Conservation (phyloP, 495 filamentous ascomycete species). For the Podospora pseudoanserina region DNA sequence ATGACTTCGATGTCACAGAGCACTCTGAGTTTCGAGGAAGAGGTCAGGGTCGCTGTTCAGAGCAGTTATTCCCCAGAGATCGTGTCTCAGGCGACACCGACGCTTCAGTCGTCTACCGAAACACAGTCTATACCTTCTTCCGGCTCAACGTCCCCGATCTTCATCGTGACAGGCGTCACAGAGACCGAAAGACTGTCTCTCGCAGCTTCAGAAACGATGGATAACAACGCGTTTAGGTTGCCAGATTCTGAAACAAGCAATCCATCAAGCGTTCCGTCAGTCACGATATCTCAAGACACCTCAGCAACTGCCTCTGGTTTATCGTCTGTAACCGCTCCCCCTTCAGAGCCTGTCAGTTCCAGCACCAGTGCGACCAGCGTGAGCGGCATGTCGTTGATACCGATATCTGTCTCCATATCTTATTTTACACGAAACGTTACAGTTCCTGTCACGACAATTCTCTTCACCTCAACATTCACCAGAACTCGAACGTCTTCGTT, state of each 20-base stretch:
- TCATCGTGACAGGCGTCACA: neutral
- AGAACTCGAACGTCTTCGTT: conserved; percentile 2
- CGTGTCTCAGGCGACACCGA: neutral
- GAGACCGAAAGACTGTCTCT: neutral
- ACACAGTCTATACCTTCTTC: neutral
- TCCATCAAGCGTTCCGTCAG: neutral
- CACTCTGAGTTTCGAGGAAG: neutral
- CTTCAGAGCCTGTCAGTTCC: neutral
- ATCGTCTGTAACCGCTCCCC: neutral
- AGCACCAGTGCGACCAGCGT: neutral
- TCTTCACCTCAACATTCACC: conserved; percentile 12
- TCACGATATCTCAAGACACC: neutral
- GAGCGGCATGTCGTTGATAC: conserved; percentile 7
- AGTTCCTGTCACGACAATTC: conserved; percentile 9
- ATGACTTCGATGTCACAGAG: neutral
- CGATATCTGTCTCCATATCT: conserved; percentile 14
- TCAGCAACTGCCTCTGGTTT: neutral
- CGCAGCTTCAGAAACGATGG: neutral
- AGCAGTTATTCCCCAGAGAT: neutral
- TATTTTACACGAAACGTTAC: conserved; percentile 19
- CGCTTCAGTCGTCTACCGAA: neutral
- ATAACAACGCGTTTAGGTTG: neutral
- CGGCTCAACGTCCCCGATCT: neutral
- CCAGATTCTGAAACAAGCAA: neutral
- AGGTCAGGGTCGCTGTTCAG: neutral